Evolutionary conservation across 2,329 filamentous ascomycete species (phyloP).

Genomic region (Aspergillus uvarum): DNA sequence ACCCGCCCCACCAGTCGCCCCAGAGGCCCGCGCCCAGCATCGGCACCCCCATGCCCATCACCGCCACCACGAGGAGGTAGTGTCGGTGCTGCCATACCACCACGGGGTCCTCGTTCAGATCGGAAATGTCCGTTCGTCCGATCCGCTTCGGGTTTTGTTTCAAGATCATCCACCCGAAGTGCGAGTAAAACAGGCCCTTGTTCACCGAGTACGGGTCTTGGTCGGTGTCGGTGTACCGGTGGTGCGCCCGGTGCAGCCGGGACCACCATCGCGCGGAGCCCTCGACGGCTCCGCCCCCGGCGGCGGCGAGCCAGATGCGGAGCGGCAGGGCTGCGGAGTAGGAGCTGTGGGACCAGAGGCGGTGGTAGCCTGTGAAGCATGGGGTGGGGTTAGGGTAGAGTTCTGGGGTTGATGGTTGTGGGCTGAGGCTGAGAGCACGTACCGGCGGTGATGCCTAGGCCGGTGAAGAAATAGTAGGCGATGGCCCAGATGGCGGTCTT

Average conservation of each 20-base stretch:
- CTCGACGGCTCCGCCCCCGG: conserved; percentile 12
- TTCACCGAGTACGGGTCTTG: conserved; percentile 16
- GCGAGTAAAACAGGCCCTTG: conserved; percentile 16
- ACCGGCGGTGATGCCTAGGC: conserved; percentile 14
- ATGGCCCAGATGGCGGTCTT: conserved; percentile 8
- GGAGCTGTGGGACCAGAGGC: conserved; percentile 17
- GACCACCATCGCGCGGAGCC: conserved; percentile 19
- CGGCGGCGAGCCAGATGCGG: conserved; percentile 10
- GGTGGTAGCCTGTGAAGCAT: conserved; percentile 64
- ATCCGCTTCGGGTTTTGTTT: conserved; percentile 15
- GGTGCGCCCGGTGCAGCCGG: conserved; percentile 16
- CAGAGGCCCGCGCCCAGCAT: conserved; percentile 13
- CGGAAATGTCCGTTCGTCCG: conserved; percentile 11
- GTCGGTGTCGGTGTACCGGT: conserved; percentile 21
- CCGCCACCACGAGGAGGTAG: conserved; percentile 11
- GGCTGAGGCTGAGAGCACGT: not conserved
- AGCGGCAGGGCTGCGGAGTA: conserved; percentile 14
- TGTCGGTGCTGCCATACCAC: conserved; percentile 19
- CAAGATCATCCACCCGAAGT: conserved; percentile 20
- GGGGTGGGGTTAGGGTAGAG: not conserved
- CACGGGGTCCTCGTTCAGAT: conserved; percentile 16
- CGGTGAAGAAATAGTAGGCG: conserved; percentile 10
- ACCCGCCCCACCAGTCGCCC: conserved; percentile 17
- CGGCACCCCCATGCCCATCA: conserved; percentile 13
- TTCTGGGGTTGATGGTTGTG: not conserved